Conservation (phyloP, 495 filamentous ascomycete species). For the Tuber aestivum region DNA sequence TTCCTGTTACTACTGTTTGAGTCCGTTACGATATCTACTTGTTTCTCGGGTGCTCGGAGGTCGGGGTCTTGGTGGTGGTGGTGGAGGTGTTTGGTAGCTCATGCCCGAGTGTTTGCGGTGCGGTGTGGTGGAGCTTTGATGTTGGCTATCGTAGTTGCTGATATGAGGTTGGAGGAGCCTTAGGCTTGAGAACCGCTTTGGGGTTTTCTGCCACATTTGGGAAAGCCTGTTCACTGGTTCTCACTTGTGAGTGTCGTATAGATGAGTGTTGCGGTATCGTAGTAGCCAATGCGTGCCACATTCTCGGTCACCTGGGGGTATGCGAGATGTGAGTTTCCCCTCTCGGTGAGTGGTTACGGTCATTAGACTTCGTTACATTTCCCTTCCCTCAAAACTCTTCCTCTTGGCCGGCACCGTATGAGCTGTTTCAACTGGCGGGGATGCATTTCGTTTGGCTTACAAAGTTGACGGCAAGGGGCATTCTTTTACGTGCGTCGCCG, state of each 20-base stretch:
- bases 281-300: not conserved
- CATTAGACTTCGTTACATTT: not conserved
- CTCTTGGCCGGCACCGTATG: not conserved
- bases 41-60: not conserved
- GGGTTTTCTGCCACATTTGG: not conserved
- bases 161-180: not conserved
- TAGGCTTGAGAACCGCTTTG: not conserved
- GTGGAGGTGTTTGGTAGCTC: not conserved
- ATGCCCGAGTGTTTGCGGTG: not conserved
- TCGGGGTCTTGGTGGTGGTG: not conserved
- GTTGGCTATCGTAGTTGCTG: too few species aligned
- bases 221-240: not conserved
- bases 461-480: constrained; percentile 2
- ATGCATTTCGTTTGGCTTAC: constrained; percentile 2
- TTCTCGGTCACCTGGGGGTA: not conserved
- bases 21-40: not conserved
- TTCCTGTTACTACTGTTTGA: not conserved
- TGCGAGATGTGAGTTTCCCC: not conserved
- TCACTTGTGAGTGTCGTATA: too few species aligned
- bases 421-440: not conserved
- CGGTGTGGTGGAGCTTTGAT: not conserved
- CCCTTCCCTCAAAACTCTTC: too few species aligned
- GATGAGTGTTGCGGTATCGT: too few species aligned
- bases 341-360: not conserved
- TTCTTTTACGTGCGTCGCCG: constrained; percentile 4